Conservation (phyloP, 306 rosid species). For the Pachyrhizus erosus region DNA sequence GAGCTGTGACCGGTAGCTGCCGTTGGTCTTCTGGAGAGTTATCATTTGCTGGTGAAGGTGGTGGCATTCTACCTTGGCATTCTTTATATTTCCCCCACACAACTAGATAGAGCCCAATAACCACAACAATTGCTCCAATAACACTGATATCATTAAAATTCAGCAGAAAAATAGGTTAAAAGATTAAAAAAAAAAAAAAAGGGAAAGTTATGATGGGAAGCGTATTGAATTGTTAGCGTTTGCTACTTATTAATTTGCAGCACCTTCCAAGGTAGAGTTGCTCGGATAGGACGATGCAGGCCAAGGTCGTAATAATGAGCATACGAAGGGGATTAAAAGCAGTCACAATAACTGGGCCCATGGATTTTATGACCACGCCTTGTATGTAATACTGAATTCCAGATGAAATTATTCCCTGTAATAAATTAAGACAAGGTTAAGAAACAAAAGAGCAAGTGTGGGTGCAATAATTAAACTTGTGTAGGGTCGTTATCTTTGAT, state of each 20-base stretch:
- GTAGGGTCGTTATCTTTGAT: background rate
- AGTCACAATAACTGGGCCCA: constrained; percentile 86
- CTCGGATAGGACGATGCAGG: constrained; percentile 64
- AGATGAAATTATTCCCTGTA: constrained; percentile 71
- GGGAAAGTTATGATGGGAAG: background rate
- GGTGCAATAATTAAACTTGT: background rate
- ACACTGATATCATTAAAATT: constrained; percentile 15
- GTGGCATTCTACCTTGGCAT: background rate
- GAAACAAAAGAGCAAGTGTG: background rate
- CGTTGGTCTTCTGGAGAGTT: background rate
- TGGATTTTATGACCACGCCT: constrained; percentile 65
- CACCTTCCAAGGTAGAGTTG: constrained; percentile 78
- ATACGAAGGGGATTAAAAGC: constrained; percentile 83
- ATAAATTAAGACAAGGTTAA: background rate
- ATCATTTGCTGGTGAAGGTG: constrained; percentile 27
- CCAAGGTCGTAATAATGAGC: constrained; percentile 67
- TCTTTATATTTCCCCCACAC: constrained; percentile 60
- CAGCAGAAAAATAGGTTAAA: background rate
- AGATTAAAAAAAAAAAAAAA: background rate
- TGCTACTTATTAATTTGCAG: background rate
- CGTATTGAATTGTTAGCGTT: background rate
- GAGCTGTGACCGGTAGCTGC: constrained; percentile 43
- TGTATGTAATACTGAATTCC: constrained; percentile 78
- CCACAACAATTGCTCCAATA: constrained; percentile 55
- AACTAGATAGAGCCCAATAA: constrained; percentile 51